phyloP scores from a whole-genome alignment of 768 basidiomycete genomes.

The Lactarius deliciosus region DNA sequence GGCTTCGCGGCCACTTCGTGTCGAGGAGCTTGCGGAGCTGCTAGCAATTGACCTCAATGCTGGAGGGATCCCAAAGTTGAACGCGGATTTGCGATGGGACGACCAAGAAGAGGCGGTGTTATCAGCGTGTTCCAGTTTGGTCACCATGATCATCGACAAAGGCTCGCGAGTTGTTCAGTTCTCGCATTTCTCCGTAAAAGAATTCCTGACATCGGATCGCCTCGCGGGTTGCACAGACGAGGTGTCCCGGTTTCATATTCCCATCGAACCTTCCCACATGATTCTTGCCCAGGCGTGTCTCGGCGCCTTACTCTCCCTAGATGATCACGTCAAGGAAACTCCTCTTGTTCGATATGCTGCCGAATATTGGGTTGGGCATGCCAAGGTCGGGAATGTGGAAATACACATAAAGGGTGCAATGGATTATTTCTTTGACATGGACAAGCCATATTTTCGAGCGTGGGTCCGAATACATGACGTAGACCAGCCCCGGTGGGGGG shows the following conservation, averaged over 20 bases:
- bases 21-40: background rate
- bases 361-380: background rate
- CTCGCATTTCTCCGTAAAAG: background rate
- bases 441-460: background rate
- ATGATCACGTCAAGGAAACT: too few relatives aligned
- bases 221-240: background rate
- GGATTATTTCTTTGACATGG: background rate
- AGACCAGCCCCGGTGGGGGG: too few relatives aligned
- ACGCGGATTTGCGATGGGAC: background rate
- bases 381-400: background rate
- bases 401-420: background rate
- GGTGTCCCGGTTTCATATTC: background rate
- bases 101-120: background rate
- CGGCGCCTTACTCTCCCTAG: background rate
- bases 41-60: background rate
- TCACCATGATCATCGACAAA: background rate
- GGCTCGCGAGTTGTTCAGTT: background rate
- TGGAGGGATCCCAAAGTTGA: background rate
- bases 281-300: conserved; percentile 2
- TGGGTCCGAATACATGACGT: background rate
- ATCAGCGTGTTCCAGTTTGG: background rate
- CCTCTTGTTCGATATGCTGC: background rate
- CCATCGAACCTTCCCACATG: background rate
- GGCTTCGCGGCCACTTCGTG: background rate
- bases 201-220: background rate